phyloP scores from a whole-genome alignment of 2,329 filamentous ascomycete species.

The Fusarium sororula region DNA sequence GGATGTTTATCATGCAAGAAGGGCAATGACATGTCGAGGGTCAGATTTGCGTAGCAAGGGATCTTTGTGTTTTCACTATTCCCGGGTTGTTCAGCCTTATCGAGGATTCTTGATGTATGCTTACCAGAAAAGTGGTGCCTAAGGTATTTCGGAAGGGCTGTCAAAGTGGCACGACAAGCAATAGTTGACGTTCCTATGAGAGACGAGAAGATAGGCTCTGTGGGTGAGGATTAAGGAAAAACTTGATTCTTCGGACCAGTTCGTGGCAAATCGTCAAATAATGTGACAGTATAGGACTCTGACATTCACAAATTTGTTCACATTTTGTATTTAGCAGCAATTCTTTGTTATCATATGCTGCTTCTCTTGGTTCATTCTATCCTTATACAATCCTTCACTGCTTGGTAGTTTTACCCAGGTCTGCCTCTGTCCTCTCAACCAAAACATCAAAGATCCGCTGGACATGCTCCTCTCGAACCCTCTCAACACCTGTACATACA shows the following conservation, averaged over 20 bases:
- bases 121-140: background rate
- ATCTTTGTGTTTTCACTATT: background rate
- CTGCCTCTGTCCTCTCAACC: slow-evolving; percentile 65
- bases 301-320: accelerated
- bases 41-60: accelerated
- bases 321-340: no score
- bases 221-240: no score
- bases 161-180: background rate
- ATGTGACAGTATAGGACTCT: accelerated
- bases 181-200: no score
- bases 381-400: accelerated
- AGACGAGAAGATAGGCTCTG: background rate
- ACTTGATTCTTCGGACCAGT: accelerated
- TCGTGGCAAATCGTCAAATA: background rate
- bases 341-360: accelerated
- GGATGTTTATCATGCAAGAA: background rate
- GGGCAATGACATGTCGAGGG: accelerated
- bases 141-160: background rate
- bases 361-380: accelerated
- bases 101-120: no score
- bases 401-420: background rate
- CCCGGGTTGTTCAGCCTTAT: no score
- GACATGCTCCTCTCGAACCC: slow-evolving; percentile 76
- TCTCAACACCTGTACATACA: slow-evolving; percentile 75
- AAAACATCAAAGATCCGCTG: slow-evolving; percentile 78